phyloP scores from a whole-genome alignment of 108 stramenopile species.

The Nitzschia sp. region DNA sequence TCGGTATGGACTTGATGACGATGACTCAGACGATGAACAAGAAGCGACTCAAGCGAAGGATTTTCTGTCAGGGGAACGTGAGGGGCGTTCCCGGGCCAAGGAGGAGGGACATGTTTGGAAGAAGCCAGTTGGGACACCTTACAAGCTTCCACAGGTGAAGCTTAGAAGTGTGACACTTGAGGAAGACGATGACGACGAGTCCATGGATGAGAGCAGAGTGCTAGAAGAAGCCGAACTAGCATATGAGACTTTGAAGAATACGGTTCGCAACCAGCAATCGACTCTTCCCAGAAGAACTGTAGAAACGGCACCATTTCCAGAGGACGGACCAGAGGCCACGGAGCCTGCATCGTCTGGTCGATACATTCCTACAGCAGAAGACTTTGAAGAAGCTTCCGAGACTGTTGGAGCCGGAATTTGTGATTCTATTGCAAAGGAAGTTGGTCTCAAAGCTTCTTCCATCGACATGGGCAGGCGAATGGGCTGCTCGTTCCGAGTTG shows the following conservation, averaged over 20 bases:
- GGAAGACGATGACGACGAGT: conserved; percentile 31
- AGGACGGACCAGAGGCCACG: conserved; percentile 1
- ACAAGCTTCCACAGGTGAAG: conserved; percentile 16
- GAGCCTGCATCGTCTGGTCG: not conserved
- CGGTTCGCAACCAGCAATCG: not conserved
- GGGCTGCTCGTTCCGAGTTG: conserved; percentile 79
- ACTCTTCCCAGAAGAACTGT: conserved; percentile 7
- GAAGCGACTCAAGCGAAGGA: conserved; percentile 29
- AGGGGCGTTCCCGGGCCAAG: conserved; percentile 52
- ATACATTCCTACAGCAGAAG: conserved; percentile 25
- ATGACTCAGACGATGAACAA: conserved; percentile 63
- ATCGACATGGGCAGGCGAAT: conserved; percentile 73
- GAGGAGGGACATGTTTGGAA: conserved; percentile 16
- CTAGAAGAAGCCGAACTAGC: conserved; percentile 20
- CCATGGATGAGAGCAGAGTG: not conserved
- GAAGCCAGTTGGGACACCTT: conserved; percentile 22
- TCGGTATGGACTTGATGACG: conserved; percentile 85
- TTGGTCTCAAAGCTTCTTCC: conserved; percentile 36
- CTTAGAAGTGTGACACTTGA: conserved; percentile 12
- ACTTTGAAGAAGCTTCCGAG: conserved; percentile 6
- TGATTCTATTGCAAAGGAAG: conserved; percentile 29
- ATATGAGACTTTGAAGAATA: conserved; percentile 11
- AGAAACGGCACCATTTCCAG: conserved; percentile 17
- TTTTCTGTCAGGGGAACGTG: conserved; percentile 58
- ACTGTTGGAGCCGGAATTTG: conserved; percentile 18